Percentiles rank a stretch among this genome's conserved stretches.
These are phyloP conservation scores for Ogataea ramenticola DNA, from an alignment of 805 yeast species.

Conservation along the genomic window DNA sequence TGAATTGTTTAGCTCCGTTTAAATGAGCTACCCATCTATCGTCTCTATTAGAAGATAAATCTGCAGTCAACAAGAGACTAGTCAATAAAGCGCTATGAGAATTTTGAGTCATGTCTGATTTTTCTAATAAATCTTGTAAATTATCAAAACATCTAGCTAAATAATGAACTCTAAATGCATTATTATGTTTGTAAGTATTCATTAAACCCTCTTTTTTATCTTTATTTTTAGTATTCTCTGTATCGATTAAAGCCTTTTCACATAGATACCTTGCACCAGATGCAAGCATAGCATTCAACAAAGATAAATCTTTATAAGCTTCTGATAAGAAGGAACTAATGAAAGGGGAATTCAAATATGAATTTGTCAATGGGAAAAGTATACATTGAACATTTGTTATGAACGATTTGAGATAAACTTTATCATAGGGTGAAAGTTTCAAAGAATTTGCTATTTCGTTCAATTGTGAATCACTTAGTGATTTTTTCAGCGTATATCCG, in stretches of 20 bases:
- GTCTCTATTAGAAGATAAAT: conserved; percentile 45
- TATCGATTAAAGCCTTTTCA: conserved; percentile 19
- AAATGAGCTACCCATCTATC: conserved; percentile 58
- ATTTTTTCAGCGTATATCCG: conserved; percentile 10
- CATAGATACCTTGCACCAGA: conserved; percentile 53
- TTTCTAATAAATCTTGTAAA: conserved; percentile 40
- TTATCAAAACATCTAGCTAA: conserved; percentile 56
- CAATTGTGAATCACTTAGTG: conserved; percentile 11
- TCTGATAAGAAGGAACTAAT: conserved; percentile 17
- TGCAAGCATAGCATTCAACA: conserved; percentile 61
- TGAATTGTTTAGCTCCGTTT: conserved; percentile 55
- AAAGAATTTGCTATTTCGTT: conserved; percentile 13
- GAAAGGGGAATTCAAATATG: conserved; percentile 21
- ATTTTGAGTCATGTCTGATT: conserved; percentile 31
- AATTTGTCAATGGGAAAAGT: conserved; percentile 20
- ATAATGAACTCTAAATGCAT: conserved; percentile 50
- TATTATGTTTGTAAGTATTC: conserved; percentile 33
- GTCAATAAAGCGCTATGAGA: conserved; percentile 62
- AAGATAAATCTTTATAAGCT: conserved; percentile 40
- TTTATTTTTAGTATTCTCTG: not conserved
- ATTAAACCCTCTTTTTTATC: conserved; percentile 12
- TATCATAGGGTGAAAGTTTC: conserved; percentile 9
- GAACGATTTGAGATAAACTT: conserved; percentile 20
- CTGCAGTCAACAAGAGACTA: conserved; percentile 54
- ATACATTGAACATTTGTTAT: conserved; percentile 22